Evolutionary conservation across 2,329 filamentous ascomycete genomes (phyloP), one percentile per base, ranked within the genome.

Genomic region (Helicocarpus griseus): DNA sequence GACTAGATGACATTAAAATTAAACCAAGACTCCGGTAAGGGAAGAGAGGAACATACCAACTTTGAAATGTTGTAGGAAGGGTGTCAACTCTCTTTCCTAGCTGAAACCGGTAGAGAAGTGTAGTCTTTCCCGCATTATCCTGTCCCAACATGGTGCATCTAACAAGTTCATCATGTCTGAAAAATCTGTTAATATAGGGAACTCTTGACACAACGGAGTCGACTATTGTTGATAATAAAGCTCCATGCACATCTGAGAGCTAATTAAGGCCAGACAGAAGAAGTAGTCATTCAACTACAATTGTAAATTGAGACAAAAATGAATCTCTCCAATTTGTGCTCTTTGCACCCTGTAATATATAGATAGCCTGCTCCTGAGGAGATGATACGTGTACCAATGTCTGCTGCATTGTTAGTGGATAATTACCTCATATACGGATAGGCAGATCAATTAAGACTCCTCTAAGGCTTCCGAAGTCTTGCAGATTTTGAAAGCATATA

Each of bases 211-310:
- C 17, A 4, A 9, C 17, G 26, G 31, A 46, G 8, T 54, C 69
- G 69, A 56, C 70, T 29, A 35, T 33, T 43, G 17, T 24, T 41
- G 13, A 31, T 29, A 14, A 5, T 38, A 22, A 22, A 22, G 24
- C 11, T 8, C 4, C 1, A n/a, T 17, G 19, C 19, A n/a, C 19
- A 38, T 38, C 19, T 38, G 36, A 39, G n/a, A 2, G 17, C 8
- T 39, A 9, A 41, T 13, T 11, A n/a, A 14, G 24, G 19, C 14
- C 3, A 41, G 14, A 6, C 13, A 41, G 9, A 41, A 38, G 9
- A 31, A 8, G 3, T 31, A 31, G 29, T 31, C 13, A 31, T 31
- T 31, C n/a, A n/a, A 13, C 29, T 31, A 8, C 29, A 31, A 31
- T 31, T 31, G 7, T 31, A 8, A 13, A 31, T 8, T 31, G 29